Percentiles rank a stretch among this genome's conserved stretches.
Conservation (phyloP, 73 alveolate genomes). For the Urostyla sp. region DNA sequence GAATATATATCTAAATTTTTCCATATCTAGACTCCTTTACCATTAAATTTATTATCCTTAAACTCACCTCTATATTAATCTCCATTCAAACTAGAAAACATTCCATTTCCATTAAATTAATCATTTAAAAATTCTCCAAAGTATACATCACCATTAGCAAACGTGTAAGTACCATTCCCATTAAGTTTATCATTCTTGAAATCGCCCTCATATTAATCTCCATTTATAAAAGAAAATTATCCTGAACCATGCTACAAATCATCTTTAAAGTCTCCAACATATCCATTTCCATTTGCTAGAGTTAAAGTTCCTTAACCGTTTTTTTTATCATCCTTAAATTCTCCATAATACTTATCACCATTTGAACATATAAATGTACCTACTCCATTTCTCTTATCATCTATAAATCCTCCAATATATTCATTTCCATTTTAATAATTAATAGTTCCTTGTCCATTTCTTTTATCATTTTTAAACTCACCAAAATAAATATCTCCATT, state of each 20-base stretch:
- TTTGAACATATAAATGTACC: conserved; percentile 93
- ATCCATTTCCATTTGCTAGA: too few species aligned
- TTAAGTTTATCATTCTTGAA: conserved; percentile 56
- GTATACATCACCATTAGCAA: conserved; percentile 73
- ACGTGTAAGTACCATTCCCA: conserved; percentile 70
- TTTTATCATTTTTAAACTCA: conserved; percentile 85
- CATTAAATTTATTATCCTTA: too few species aligned
- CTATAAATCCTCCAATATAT: conserved; percentile 92
- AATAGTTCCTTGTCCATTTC: conserved; percentile 92
- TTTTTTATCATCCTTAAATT: conserved; percentile 87
- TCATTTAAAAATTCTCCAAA: conserved; percentile 71
- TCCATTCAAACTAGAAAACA: too few species aligned
- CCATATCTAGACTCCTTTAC: too few species aligned
- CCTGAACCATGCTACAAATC: too few species aligned
- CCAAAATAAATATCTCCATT: conserved; percentile 89
- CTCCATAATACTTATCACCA: conserved; percentile 96
- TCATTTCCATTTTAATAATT: conserved; percentile 85
- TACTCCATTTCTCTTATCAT: conserved; percentile 91
- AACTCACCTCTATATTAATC: too few species aligned
- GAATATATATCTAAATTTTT: too few species aligned
- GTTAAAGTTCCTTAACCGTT: conserved; percentile 98
- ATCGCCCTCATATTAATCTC: conserved; percentile 76
- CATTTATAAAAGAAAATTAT: too few species aligned
- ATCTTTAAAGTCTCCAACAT: too few species aligned
- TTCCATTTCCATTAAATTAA: too few species aligned